Conservation (phyloP, 1,284 basidiomycete species). For the Irpex sp. region DNA sequence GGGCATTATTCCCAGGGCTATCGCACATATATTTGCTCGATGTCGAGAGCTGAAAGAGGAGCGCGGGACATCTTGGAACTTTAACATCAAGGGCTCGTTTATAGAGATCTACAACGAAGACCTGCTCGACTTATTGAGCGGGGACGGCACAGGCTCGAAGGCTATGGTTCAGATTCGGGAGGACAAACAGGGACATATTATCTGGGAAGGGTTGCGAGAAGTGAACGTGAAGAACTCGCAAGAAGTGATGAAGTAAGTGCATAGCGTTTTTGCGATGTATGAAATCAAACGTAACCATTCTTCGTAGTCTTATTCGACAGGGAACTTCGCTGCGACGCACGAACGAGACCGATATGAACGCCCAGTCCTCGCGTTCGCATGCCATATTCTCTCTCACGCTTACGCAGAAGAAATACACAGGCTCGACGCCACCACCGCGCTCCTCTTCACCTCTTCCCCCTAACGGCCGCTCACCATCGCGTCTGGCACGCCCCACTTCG, state of each 20-base stretch:
- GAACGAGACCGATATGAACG: constrained; percentile 98
- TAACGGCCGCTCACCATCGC: constrained; percentile 67
- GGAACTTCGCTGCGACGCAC: constrained; percentile 91
- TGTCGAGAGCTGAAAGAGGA: constrained; percentile 77
- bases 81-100: constrained; percentile 80
- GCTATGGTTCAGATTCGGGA: constrained; percentile 93
- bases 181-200: constrained; percentile 94
- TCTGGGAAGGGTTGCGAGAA: constrained; percentile 95
- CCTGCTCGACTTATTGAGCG: constrained; percentile 75
- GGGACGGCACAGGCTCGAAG: constrained; percentile 63
- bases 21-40: constrained; percentile 85
- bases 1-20: constrained; percentile 95
- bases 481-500: constrained; percentile 74
- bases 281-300: constrained; percentile 2
- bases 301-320: constrained; percentile 69
- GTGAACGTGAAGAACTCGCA: constrained; percentile 77
- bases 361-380: constrained; percentile 95
- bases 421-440: constrained; percentile 61
- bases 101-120: constrained; percentile 99
- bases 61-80: constrained; percentile 70
- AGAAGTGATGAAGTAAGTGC: constrained; percentile 88
- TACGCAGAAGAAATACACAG: constrained; percentile 80
- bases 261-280: background rate
- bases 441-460: constrained; percentile 73
- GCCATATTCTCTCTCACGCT: constrained; percentile 97